phyloP scores from a whole-genome alignment of 140 eudicot genomes.

The Anethum foeniculum region DNA sequence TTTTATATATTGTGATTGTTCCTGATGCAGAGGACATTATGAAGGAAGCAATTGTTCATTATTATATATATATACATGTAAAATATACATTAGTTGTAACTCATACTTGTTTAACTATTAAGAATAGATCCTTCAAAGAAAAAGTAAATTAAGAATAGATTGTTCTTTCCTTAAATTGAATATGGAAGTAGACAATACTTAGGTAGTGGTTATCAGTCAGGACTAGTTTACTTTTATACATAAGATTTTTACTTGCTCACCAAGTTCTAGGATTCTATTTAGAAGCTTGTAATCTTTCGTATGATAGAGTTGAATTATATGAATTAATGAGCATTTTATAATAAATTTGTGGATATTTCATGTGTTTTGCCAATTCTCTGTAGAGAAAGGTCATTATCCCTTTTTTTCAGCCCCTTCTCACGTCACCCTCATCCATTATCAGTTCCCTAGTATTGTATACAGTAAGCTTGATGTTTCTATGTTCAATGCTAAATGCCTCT shows the following conservation, averaged over 20 bases:
- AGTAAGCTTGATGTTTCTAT: background rate
- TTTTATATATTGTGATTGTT: background rate
- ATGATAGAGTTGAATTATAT: too few species aligned
- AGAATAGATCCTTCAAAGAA: background rate
- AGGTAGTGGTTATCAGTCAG: background rate
- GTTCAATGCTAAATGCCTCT: background rate
- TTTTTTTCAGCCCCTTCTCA: background rate
- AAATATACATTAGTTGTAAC: background rate
- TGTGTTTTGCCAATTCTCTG: background rate
- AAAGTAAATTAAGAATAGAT: background rate
- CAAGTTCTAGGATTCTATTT: background rate
- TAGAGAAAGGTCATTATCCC: background rate
- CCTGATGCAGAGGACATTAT: background rate
- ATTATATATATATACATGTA: background rate
- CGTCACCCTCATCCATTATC: background rate
- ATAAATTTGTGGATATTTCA: background rate
- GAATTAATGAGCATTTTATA: background rate
- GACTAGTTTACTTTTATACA: background rate
- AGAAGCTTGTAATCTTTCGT: background rate
- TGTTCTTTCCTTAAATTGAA: background rate
- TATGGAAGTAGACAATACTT: background rate
- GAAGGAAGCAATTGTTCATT: background rate
- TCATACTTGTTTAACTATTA: background rate
- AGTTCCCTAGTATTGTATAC: background rate
- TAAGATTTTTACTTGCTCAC: background rate